Percentiles rank a stretch among this genome's conserved stretches.
phyloP scores from a whole-genome alignment of 2,329 filamentous ascomycete species.

The Arthroderma sp. region DNA sequence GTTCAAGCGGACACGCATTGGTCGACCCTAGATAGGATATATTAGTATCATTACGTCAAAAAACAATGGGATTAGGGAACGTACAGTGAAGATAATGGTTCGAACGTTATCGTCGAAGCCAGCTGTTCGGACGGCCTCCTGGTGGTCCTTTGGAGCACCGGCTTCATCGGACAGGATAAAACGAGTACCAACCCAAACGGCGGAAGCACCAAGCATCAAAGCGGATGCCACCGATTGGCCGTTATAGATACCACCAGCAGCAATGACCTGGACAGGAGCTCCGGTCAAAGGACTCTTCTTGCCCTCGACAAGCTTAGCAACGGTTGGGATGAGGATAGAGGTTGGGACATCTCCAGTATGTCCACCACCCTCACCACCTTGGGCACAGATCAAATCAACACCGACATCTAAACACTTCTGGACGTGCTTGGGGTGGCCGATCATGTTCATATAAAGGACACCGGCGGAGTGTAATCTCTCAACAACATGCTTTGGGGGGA shows the following conservation, averaged over 20 bases:
- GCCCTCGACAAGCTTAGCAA: conserved; percentile 67
- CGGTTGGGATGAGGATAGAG: conserved; percentile 79
- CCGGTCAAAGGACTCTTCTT: conserved; percentile 80
- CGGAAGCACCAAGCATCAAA: conserved; percentile 81
- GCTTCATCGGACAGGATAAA: conserved; percentile 93
- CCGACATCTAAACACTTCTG: conserved; percentile 87
- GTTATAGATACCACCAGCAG: conserved; percentile 88
- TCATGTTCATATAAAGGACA: conserved; percentile 99
- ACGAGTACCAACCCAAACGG: conserved; percentile 92
- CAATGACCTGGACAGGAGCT: conserved; percentile 76
- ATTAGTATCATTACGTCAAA: background rate
- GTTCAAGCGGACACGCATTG: conserved; percentile 86
- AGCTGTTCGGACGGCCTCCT: conserved; percentile 85
- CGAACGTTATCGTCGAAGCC: conserved; percentile 91
- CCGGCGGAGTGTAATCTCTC: conserved; percentile 78
- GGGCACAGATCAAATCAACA: conserved; percentile 93
- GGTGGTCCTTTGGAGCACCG: conserved; percentile 82
- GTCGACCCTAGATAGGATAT: conserved; percentile 49
- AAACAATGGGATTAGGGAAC: conserved; percentile 4
- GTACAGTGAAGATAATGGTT: conserved; percentile 87
- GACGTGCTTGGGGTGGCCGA: conserved; percentile 98
- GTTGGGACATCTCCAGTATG: conserved; percentile 93
- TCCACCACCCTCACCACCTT: conserved; percentile 93
- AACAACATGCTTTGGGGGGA: conserved; percentile 78
- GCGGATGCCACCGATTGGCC: conserved; percentile 80